Evolutionary conservation across 768 basidiomycete genomes (phyloP).

Genomic region (Dendrothele bispora): DNA sequence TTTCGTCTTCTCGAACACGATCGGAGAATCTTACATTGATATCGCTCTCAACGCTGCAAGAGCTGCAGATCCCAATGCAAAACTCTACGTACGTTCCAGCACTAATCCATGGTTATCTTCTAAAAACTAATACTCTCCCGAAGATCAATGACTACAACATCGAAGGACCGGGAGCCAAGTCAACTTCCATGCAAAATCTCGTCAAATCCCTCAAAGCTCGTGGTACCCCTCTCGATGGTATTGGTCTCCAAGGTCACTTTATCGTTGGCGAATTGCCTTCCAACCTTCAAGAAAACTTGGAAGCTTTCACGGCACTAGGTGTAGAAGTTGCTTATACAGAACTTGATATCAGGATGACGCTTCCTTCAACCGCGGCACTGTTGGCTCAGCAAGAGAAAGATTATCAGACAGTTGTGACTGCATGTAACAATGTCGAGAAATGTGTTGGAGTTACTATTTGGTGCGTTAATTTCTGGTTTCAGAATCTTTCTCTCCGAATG

Average conservation of each 20-base stretch:
- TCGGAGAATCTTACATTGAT: constrained; percentile 47
- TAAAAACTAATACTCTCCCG: neutral
- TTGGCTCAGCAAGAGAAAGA: constrained; percentile 57
- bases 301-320: constrained; percentile 56
- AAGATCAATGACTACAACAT: constrained; percentile 28
- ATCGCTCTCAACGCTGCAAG: constrained; percentile 53
- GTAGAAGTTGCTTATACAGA: constrained; percentile 71
- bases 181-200: constrained; percentile 56
- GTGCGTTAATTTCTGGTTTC: constrained; percentile 10
- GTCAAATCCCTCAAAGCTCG: constrained; percentile 45
- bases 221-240: constrained; percentile 56
- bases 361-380: constrained; percentile 48
- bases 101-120: neutral
- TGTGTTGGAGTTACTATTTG: constrained; percentile 48
- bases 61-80: constrained; percentile 52
- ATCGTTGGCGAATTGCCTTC: constrained; percentile 56
- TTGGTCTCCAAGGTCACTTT: constrained; percentile 62
- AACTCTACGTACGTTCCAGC: constrained; percentile 46
- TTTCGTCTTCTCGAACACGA: constrained; percentile 52
- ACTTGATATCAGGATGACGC: constrained; percentile 62
- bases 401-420: constrained; percentile 54
- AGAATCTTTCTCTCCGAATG: neutral
- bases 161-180: constrained; percentile 47
- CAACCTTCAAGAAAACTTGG: constrained; percentile 37
- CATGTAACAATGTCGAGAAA: constrained; percentile 44